Evolutionary conservation across 352 stramenopile genomes (phyloP), one percentile per base, ranked within the genome.

Genomic region (Phytopythium ostracodes): DNA sequence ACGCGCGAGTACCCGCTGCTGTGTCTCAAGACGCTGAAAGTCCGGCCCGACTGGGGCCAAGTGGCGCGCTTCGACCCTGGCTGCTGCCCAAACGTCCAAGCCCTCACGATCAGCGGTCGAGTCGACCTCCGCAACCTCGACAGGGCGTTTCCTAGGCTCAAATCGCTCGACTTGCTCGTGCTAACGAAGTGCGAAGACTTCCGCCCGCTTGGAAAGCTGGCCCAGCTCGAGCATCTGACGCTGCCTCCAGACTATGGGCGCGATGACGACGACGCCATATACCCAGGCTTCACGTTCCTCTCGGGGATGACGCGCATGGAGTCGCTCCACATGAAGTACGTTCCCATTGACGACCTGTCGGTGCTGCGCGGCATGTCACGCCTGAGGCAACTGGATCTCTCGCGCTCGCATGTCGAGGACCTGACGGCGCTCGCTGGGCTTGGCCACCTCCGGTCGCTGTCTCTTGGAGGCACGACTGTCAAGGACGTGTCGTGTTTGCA

Each of bases 321-420:
- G 24, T 53, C 46, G 46, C 46, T 53, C 10, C 46, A 53, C 46
- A 29, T 53, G 22, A 53, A 53, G 46, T 53, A 53, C 46, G 46
- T 53, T 4, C 46, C 46, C 3, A 53, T 53, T 25, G 24, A 53
- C 3, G 46, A 53, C 46, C 14, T 53, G 2, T 53, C 46, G 14
- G 46, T 53, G 46, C 46, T 53, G 22, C 14, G 10, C 6, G 46
- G 10, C 24, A 53, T 53, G 46, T 0, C 46, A 12, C 46, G 46
- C 46, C 46, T 53, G 3, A 20, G 14, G 25, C 46, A 10, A 12
- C 46, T 53, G 20, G 46, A 53, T 25, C 46, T 53, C 46, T 53
- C 46, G 46, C 46, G 46, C 14, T 53, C 46, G 25, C 46, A 24
- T 14, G 46, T 53, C 24, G 2, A 18, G 20, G 46, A 53, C 12